phyloP scores from a whole-genome alignment of 495 filamentous ascomycete species.

The Acidiella bohemica region DNA sequence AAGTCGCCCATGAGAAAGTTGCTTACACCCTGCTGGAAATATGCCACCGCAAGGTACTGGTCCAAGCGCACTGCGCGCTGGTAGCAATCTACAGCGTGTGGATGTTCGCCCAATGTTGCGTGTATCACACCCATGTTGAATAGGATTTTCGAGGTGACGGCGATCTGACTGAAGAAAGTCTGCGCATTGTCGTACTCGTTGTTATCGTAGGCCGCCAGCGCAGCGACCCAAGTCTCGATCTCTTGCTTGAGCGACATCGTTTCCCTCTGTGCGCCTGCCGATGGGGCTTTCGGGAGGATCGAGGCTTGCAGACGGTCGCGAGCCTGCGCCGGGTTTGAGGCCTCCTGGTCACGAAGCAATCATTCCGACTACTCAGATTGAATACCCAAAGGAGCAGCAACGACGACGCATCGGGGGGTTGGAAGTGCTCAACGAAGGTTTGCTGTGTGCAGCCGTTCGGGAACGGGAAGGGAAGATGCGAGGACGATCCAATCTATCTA shows the following conservation, averaged over 20 bases:
- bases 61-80: slow-evolving; percentile 80
- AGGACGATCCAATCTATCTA: too few relatives aligned
- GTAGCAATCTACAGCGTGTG: slow-evolving; percentile 89
- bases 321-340: too few relatives aligned
- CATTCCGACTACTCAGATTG: too few relatives aligned
- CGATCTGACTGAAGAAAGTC: slow-evolving; percentile 66
- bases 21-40: slow-evolving; percentile 97
- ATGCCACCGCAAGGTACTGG: slow-evolving; percentile 90
- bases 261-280: too few relatives aligned
- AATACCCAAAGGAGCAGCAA: too few relatives aligned
- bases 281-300: too few relatives aligned
- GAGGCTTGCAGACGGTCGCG: too few relatives aligned
- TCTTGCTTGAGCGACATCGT: slow-evolving; percentile 46
- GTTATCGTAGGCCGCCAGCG: slow-evolving; percentile 82
- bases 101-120: slow-evolving; percentile 93
- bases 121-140: slow-evolving; percentile 99
- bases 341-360: too few relatives aligned
- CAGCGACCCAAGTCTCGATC: slow-evolving; percentile 97
- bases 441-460: too few relatives aligned
- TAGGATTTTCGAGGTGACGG: slow-evolving; percentile 94
- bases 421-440: too few relatives aligned
- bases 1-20: slow-evolving; percentile 97
- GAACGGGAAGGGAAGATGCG: too few relatives aligned
- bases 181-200: slow-evolving; percentile 88
- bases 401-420: too few relatives aligned